Evolutionary conservation across 106 monocot genomes (phyloP).

Genomic region (Iris macrosiphon): DNA sequence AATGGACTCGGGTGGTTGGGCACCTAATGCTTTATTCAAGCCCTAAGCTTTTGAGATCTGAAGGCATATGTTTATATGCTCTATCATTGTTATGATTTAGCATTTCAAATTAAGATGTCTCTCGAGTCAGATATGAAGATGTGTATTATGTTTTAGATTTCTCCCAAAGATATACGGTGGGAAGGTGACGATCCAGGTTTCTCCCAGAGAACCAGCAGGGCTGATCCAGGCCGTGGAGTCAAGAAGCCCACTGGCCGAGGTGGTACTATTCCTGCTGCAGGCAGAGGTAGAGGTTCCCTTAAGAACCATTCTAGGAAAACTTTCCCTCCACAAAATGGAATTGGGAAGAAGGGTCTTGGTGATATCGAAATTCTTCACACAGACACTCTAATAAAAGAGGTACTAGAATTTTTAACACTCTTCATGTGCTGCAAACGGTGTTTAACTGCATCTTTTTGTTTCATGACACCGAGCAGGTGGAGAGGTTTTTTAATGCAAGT

Average conservation of each 20-base stretch:
- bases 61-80: no score
- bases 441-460: no score
- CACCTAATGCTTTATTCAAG: no score
- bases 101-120: no score
- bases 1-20: no score
- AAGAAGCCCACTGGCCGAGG: constrained; percentile 35
- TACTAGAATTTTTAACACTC: constrained; percentile 8
- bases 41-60: no score
- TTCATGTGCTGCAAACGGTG: not conserved
- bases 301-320: constrained; percentile 47
- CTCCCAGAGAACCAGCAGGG: constrained; percentile 8
- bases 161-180: constrained; percentile 70
- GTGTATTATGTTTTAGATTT: constrained; percentile 43
- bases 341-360: constrained; percentile 29
- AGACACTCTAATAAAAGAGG: constrained; percentile 66
- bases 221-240: constrained; percentile 22
- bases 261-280: constrained; percentile 22
- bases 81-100: no score
- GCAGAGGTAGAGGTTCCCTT: constrained; percentile 33
- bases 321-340: constrained; percentile 31
- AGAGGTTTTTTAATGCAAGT: constrained; percentile 43
- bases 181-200: constrained; percentile 52
- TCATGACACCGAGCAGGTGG: constrained; percentile 70
- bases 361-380: constrained; percentile 72
- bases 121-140: no score